Percentiles rank a stretch among this genome's conserved stretches.
Conservation (phyloP, 768 basidiomycete genomes). For the Sistotremastrum suecicum region DNA sequence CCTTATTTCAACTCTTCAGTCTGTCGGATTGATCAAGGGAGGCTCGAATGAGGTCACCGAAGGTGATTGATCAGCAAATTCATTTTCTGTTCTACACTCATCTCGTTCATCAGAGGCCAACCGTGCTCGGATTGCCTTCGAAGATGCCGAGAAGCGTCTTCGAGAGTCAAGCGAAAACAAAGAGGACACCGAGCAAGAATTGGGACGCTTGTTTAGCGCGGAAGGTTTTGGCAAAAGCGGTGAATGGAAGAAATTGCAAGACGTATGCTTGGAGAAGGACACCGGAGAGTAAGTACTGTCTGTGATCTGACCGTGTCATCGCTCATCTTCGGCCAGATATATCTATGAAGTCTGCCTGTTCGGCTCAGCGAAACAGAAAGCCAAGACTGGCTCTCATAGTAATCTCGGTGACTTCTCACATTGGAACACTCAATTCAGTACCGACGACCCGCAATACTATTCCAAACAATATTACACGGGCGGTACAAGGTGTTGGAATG, state of each 20-base stretch:
- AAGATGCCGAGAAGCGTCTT: constrained; percentile 48
- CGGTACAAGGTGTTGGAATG: constrained; percentile 93
- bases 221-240: constrained; percentile 64
- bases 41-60: constrained; percentile 27
- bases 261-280: constrained; percentile 64
- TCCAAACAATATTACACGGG: constrained; percentile 66
- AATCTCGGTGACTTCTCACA: constrained; percentile 51
- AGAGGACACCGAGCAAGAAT: constrained; percentile 38
- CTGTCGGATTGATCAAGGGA: constrained; percentile 41
- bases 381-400: constrained; percentile 51
- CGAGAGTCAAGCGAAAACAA: constrained; percentile 37
- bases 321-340: constrained; percentile 38
- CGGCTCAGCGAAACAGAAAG: constrained; percentile 75
- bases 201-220: constrained; percentile 50
- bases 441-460: constrained; percentile 65
- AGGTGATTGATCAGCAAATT: constrained; percentile 8
- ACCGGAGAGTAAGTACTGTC: constrained; percentile 68
- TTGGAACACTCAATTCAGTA: constrained; percentile 58
- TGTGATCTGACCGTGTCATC: no score
- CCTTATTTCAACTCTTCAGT: constrained; percentile 47
- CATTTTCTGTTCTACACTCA: background rate
- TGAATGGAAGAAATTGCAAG: constrained; percentile 94
- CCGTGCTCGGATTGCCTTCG: constrained; percentile 46
- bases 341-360: constrained; percentile 93
- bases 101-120: constrained; percentile 30